Base-by-base conservation (phyloP, 2,329 filamentous ascomycete genomes). In the Neonectria faginata region DNA sequence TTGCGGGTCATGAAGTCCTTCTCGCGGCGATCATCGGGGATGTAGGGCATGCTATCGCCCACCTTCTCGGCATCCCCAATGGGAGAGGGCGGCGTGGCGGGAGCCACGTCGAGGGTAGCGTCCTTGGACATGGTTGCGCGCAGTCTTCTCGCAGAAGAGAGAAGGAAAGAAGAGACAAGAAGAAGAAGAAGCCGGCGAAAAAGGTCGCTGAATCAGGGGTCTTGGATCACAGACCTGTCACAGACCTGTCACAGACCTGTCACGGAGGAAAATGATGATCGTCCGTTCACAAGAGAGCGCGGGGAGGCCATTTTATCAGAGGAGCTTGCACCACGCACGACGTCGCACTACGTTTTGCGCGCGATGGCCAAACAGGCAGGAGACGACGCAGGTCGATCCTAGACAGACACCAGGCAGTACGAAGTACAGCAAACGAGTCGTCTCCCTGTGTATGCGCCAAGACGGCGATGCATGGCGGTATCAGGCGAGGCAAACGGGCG, bases 1-100 rank as follows among this genome's bases (percentile, higher is more conserved):
- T 74, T 74, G 9, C 72, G 72, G 50, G 72, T 74, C 72, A 74
- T 70, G 8, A 74, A 74, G 20, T 73, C 70, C 1, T 67, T 63
- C 61, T 73, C 71, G 8, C 71, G 71, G 10, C 51, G 70, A 25
- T 73, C 70, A 6, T 62, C 66, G 16, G 70, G 70, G 36, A 73
- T 29, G 12, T 65, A 61, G 25, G 65, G 45, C 2, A 36, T 1
- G 8, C 47, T 50, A 1, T 50, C 59, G 4, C 50, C 59, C 3
- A 29, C 27, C 61, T 73, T 73, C 1, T 70, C 67, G 11, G 68
- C 45, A 14, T 65, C 68, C n/a, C 57, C 41, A 18, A 12, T 42
- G 31, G 45, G 62, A 9, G 65, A 65, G 2, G 71, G 66, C 12
- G 68, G 68, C 59, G 65, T 64, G 16, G 51, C 54, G 12, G 66